phyloP scores from a whole-genome alignment of 2,329 filamentous ascomycete genomes.

The Exophiala calicioides region DNA sequence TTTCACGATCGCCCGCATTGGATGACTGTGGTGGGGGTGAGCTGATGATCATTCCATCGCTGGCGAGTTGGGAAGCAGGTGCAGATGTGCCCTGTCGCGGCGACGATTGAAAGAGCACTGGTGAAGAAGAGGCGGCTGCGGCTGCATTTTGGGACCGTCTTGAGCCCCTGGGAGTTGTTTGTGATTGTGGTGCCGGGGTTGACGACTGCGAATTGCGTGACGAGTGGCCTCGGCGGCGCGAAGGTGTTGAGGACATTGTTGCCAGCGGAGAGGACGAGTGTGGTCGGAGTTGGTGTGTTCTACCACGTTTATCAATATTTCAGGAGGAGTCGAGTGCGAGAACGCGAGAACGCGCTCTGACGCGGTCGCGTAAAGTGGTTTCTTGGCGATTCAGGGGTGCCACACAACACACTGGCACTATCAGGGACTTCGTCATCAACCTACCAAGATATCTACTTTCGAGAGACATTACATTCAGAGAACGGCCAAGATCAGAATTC shows the following conservation, averaged over 20 bases:
- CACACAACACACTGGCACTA: background rate
- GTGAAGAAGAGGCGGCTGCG: constrained; percentile 68
- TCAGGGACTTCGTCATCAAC: background rate
- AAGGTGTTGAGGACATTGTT: constrained; percentile 43
- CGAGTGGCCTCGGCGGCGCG: constrained; percentile 44
- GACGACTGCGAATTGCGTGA: constrained; percentile 43
- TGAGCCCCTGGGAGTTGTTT: constrained; percentile 37
- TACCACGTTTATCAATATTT: background rate
- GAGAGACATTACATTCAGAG: too few species aligned
- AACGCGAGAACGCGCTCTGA: constrained; percentile 4
- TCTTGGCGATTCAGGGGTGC: constrained; percentile 1
- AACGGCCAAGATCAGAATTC: too few species aligned
- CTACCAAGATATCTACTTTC: too few species aligned
- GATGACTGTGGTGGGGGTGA: constrained; percentile 48
- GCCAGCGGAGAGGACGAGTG: background rate
- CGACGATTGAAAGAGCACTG: constrained; percentile 73
- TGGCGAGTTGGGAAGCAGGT: constrained; percentile 36
- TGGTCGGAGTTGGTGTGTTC: too few species aligned
- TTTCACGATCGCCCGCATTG: constrained; percentile 44
- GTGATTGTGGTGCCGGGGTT: constrained; percentile 39
- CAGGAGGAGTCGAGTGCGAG: background rate
- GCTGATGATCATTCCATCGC: constrained; percentile 47
- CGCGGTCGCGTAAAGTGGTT: constrained; percentile 16
- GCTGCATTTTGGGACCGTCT: constrained; percentile 35
- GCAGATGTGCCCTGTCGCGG: constrained; percentile 49